Percentiles rank a stretch among this genome's conserved stretches.
These are phyloP conservation scores for Fusarium nodosum DNA, from an alignment of 2,329 filamentous ascomycete genomes.

Conservation along the genomic window DNA sequence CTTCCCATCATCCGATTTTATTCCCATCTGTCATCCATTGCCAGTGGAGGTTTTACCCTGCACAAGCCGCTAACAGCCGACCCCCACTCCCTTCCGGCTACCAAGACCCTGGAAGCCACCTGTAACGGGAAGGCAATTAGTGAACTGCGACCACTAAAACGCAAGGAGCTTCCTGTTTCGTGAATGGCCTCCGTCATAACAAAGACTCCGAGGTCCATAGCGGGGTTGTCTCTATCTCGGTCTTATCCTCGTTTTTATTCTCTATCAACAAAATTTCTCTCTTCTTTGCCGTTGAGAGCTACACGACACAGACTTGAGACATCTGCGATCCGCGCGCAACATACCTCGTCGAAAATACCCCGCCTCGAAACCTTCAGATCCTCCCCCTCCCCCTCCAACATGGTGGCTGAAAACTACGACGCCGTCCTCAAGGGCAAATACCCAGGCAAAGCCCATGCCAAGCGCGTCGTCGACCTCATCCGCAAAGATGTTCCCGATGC, in stretches of 20 bases:
- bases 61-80: constrained; percentile 46
- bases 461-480: constrained; percentile 85
- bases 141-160: constrained; percentile 34
- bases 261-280: constrained; percentile 8
- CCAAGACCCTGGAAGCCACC: constrained; percentile 30
- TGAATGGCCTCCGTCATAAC: constrained; percentile 37
- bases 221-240: constrained; percentile 34
- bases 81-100: background rate
- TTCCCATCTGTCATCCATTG: background rate
- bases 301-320: background rate
- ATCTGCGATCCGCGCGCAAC: background rate
- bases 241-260: constrained; percentile 7
- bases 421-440: constrained; percentile 73
- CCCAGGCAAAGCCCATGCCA: constrained; percentile 89
- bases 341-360: constrained; percentile 10
- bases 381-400: constrained; percentile 38
- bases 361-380: constrained; percentile 20
- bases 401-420: constrained; percentile 62
- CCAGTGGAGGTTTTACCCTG: constrained; percentile 16
- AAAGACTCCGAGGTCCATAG: constrained; percentile 33
- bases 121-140: constrained; percentile 38
- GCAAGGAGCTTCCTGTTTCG: constrained; percentile 45
- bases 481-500: constrained; percentile 73
- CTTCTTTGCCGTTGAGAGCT: background rate
- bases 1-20: background rate